Conservation (phyloP, 805 yeast species). For the Scheffersomyces lignosus region DNA sequence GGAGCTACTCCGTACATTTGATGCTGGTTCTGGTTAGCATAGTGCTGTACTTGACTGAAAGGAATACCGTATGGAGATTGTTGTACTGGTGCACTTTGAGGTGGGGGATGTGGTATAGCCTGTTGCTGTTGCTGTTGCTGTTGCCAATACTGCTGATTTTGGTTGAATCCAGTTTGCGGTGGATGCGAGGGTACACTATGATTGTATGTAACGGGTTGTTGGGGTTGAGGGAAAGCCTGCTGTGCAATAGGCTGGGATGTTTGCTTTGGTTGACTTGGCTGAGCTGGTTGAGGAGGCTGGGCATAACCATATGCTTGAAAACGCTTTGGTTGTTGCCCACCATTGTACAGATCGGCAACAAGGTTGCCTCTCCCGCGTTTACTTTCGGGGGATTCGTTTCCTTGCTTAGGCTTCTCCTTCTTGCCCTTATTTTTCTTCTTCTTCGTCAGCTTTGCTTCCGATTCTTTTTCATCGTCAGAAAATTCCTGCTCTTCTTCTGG, state of each 20-base stretch:
- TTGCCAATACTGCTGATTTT: neutral
- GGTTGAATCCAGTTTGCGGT: neutral
- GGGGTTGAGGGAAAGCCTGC: neutral
- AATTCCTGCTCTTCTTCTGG: slow-evolving; percentile 93
- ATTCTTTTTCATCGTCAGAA: slow-evolving; percentile 91
- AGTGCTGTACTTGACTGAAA: slow-evolving; percentile 17
- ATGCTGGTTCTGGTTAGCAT: slow-evolving; percentile 4
- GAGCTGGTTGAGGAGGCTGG: slow-evolving; percentile 11
- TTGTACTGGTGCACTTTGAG: slow-evolving; percentile 9
- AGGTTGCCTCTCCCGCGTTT: slow-evolving; percentile 3
- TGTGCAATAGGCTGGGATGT: slow-evolving; percentile 1
- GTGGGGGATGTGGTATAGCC: slow-evolving; percentile 6
- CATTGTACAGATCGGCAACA: neutral
- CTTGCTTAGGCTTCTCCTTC: slow-evolving; percentile 24
- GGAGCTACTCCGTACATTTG: slow-evolving; percentile 6
- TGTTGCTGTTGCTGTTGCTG: slow-evolving; percentile 1
- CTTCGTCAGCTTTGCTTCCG: slow-evolving; percentile 61
- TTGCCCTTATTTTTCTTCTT: slow-evolving; percentile 57
- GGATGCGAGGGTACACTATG: neutral
- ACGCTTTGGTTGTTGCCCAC: slow-evolving; percentile 8
- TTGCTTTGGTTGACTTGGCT: neutral
- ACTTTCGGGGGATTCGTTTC: slow-evolving; percentile 4
- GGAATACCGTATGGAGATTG: slow-evolving; percentile 24
- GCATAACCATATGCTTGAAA: slow-evolving; percentile 24
- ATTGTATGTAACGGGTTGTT: slow-evolving; percentile 8